Evolutionary conservation across 306 rosid genomes (phyloP).

Genomic region (Begonia fuchsioides): DNA sequence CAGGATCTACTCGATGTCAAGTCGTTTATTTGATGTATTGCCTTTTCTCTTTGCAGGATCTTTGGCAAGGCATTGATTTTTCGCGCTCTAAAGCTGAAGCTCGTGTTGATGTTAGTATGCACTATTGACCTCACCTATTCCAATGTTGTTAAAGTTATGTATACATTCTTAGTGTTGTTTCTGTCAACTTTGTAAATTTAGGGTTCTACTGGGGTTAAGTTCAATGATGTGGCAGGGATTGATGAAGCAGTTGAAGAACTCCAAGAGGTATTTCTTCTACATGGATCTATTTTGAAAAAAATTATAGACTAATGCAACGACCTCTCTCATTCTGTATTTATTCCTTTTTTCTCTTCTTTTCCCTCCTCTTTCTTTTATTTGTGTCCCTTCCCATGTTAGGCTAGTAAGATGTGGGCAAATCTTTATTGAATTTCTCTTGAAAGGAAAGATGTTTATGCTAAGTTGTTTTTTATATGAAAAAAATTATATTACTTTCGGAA

Average conservation of each 20-base stretch:
- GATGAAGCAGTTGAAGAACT: slow-evolving; percentile 98
- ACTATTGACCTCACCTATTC: slow-evolving; percentile 11
- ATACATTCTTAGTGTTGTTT: slow-evolving; percentile 1
- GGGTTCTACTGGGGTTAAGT: slow-evolving; percentile 96
- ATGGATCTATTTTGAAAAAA: too few species aligned
- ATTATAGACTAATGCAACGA: slow-evolving; percentile 1
- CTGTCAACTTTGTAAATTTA: slow-evolving; percentile 15
- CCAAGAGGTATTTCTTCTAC: slow-evolving; percentile 51
- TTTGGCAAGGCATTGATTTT: slow-evolving; percentile 99
- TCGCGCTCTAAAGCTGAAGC: slow-evolving; percentile 98
- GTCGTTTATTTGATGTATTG: slow-evolving; percentile 11
- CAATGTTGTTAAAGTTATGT: slow-evolving; percentile 7
- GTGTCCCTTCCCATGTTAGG: too few species aligned
- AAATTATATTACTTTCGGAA: too few species aligned
- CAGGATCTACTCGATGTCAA: too few species aligned
- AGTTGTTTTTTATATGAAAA: background rate
- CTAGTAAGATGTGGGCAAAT: too few species aligned
- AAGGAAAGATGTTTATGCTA: background rate
- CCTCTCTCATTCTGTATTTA: slow-evolving; percentile 2
- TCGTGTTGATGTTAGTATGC: slow-evolving; percentile 77
- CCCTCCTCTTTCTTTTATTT: slow-evolving; percentile 1
- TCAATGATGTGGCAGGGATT: slow-evolving; percentile 89
- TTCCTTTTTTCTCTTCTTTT: slow-evolving; percentile 1
- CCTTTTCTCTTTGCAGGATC: slow-evolving; percentile 47
- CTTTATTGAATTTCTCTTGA: background rate